Evolutionary conservation across 768 basidiomycete genomes (phyloP), one percentile per base, ranked within the genome.

Genomic region (Naematelia aurantialba): DNA sequence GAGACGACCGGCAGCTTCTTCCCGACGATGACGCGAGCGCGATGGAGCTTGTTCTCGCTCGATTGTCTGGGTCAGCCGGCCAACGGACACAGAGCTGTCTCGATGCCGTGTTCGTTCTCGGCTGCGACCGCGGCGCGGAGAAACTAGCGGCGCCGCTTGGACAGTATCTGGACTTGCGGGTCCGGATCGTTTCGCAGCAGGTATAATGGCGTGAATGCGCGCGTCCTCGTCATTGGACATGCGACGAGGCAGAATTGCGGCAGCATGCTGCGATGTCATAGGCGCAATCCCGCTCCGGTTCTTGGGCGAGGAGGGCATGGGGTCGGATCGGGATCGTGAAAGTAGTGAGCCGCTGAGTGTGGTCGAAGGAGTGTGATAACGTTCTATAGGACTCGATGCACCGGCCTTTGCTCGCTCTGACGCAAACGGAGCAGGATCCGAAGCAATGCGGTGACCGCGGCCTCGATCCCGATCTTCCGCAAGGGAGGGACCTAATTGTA

Each of bases 241-340:
- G 27, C 46, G 27, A 25, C 13, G 25, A 24, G 26, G 44, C 5
- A 17, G 31, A 11, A 45, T 45, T 29, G 39, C 5, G 14, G 45
- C 17, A 17, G 26, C 45, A 13, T 30, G 45, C 17, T 19, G 42
- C 25, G 58, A n/a, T 14, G 57, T 56, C 21, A 50, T 56, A 8
- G 65, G 62, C 13, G 62, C 59, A 22, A 66, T 63, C n/a, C 55
- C 56, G 27, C 46, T 22, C 44, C 55, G 26, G 34, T 58, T 31
- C 22, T 42, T 55, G 19, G 53, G 58, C 5, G 63, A 59, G 22
- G 51, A 42, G 0, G 55, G 58, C 29, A 63, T 56, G 26, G 72
- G 69, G 55, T 73, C 72, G 5, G 72, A 73, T 4, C 69, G 65
- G 0, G 72, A 70, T 21, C 72, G 67, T 13, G 72, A 66, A 4